phyloP scores from a whole-genome alignment of 306 rosid species.

The Alnus rubra region DNA sequence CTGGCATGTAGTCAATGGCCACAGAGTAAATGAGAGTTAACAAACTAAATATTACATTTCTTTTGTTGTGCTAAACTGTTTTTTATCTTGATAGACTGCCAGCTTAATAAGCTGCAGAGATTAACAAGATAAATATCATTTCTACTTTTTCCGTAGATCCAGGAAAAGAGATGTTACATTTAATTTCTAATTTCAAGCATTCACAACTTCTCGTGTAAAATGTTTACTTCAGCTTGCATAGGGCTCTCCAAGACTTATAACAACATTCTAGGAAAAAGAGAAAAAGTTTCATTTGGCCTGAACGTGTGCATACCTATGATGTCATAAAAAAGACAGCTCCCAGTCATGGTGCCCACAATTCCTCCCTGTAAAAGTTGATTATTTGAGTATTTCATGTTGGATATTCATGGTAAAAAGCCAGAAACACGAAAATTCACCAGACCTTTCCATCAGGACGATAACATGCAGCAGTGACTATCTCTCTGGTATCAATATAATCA shows the following conservation, averaged over 20 bases:
- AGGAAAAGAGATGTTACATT: background rate
- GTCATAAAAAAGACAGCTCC: constrained; percentile 65
- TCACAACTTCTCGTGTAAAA: background rate
- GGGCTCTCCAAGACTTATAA: constrained; percentile 16
- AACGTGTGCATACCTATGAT: constrained; percentile 54
- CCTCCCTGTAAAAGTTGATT: constrained; percentile 62
- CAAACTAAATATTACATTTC: background rate
- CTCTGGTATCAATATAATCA: constrained; percentile 77
- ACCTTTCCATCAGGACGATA: constrained; percentile 84
- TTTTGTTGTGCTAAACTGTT: background rate
- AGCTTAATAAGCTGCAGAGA: background rate
- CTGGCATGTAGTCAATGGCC: background rate
- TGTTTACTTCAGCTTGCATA: background rate
- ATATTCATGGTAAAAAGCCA: background rate
- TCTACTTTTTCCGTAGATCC: background rate
- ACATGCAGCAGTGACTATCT: constrained; percentile 87
- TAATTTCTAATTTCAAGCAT: background rate
- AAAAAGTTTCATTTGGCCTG: background rate
- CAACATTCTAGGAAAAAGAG: background rate
- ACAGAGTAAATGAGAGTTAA: background rate
- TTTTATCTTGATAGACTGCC: background rate
- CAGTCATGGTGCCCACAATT: constrained; percentile 77
- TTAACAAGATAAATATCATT: background rate
- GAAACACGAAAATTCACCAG: constrained; percentile 22
- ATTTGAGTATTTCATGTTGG: constrained; percentile 5